Conservation (phyloP, 768 basidiomycete genomes). For the Pseudohyphozyma bogoriensis region DNA sequence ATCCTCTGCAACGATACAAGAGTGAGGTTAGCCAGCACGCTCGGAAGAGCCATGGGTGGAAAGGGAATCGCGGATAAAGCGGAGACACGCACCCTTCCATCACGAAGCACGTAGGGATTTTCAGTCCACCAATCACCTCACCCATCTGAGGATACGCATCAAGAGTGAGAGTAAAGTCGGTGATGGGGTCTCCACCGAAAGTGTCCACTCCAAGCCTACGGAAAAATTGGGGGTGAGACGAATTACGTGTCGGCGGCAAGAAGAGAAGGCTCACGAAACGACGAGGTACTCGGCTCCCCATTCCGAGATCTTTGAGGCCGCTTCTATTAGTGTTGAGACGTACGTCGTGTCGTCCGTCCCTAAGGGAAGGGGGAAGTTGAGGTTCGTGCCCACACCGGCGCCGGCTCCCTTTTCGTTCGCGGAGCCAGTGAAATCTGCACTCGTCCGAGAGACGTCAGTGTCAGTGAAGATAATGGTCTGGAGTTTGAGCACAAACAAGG, state of each 20-base stretch:
- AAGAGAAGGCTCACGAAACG: conserved; percentile 31
- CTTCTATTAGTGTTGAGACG: conserved; percentile 29
- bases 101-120: conserved; percentile 35
- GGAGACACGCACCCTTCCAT: conserved; percentile 39
- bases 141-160: conserved; percentile 36
- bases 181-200: conserved; percentile 36
- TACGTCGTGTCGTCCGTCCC: conserved; percentile 34
- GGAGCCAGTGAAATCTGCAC: conserved; percentile 38
- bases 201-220: conserved; percentile 39
- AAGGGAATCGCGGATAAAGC: neutral
- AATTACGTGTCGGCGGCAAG: neutral
- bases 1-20: conserved; percentile 31
- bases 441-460: too few species aligned
- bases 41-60: neutral
- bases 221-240: neutral
- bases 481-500: conserved; percentile 33
- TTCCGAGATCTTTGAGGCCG: conserved; percentile 20
- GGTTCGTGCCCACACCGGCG: conserved; percentile 31
- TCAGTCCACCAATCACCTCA: conserved; percentile 22
- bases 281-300: conserved; percentile 34
- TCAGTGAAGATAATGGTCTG: neutral
- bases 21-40: neutral
- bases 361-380: conserved; percentile 37
- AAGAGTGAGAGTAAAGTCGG: conserved; percentile 35
- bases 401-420: conserved; percentile 33